Conservation (phyloP, 495 filamentous ascomycete species). For the Hypoxylon trugodes region DNA sequence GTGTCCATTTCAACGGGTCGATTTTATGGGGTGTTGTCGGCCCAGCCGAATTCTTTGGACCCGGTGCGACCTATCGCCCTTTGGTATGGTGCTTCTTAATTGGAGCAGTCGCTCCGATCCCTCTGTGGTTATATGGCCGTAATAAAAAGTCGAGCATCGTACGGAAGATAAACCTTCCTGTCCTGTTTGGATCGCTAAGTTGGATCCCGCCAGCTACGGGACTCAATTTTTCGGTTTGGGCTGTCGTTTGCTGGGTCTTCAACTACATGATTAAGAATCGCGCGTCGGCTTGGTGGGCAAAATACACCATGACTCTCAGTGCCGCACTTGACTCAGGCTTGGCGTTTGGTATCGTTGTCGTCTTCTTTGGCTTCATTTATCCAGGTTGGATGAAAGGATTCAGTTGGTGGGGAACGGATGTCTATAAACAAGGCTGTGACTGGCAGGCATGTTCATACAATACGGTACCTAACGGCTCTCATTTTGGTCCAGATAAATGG, state of each 20-base stretch:
- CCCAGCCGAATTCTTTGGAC: conserved; percentile 78
- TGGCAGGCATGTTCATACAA: conserved; percentile 70
- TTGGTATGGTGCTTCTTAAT: conserved; percentile 81
- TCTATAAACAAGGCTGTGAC: conserved; percentile 71
- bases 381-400: conserved; percentile 71
- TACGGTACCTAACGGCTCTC: conserved; percentile 58
- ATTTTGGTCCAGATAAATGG: conserved; percentile 68
- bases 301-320: conserved; percentile 87
- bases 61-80: conserved; percentile 70
- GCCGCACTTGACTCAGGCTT: conserved; percentile 84
- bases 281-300: conserved; percentile 80
- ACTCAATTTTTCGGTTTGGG: conserved; percentile 84
- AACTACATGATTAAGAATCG: conserved; percentile 75
- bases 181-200: conserved; percentile 74
- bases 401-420: conserved; percentile 79
- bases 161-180: conserved; percentile 73
- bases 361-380: conserved; percentile 85
- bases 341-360: conserved; percentile 78
- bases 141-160: conserved; percentile 57
- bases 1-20: conserved; percentile 88
- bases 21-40: conserved; percentile 92
- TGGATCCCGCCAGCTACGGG: conserved; percentile 91
- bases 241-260: conserved; percentile 81
- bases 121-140: conserved; percentile 70
- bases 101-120: conserved; percentile 73